Conservation (phyloP, 1,139 yeast genomes). For the Blastobotrys petasosporus region DNA sequence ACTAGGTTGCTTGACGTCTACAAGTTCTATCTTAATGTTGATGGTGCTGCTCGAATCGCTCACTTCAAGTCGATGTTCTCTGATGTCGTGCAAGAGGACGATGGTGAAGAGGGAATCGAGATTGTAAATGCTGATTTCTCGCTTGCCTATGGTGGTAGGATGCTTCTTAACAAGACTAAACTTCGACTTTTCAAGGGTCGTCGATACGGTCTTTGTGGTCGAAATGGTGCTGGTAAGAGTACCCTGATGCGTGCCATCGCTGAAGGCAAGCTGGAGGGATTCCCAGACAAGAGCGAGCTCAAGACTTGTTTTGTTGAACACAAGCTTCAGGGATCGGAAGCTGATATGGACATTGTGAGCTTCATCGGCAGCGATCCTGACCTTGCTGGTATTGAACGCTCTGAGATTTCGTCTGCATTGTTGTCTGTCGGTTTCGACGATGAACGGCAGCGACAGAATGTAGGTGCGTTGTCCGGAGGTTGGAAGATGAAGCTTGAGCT, state of each 20-base stretch:
- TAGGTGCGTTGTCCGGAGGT: conserved; percentile 95
- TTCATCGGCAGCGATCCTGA: conserved; percentile 93
- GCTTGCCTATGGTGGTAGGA: conserved; percentile 94
- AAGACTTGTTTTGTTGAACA: conserved; percentile 97
- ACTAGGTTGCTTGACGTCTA: conserved; percentile 55
- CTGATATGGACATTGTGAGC: conserved; percentile 77
- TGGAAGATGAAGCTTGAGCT: conserved; percentile 98
- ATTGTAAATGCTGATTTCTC: conserved; percentile 94
- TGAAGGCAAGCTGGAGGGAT: conserved; percentile 95
- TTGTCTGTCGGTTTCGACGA: conserved; percentile 86
- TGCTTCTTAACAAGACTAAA: conserved; percentile 89
- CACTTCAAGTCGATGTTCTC: conserved; percentile 61
- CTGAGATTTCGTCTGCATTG: conserved; percentile 71
- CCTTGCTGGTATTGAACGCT: conserved; percentile 52
- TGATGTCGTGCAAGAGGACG: conserved; percentile 52
- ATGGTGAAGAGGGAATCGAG: conserved; percentile 68
- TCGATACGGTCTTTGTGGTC: conserved; percentile 95
- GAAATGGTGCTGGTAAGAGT: conserved; percentile 98
- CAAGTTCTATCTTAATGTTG: conserved; percentile 33
- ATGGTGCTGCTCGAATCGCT: conserved; percentile 43
- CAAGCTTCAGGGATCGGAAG: conserved; percentile 92
- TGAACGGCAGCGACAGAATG: conserved; percentile 80
- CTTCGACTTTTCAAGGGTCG: conserved; percentile 87
- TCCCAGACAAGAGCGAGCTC: conserved; percentile 83
- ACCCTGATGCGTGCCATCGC: conserved; percentile 96